Percentiles rank a stretch among this genome's conserved stretches.
These are phyloP conservation scores for Lecanosticta acicola DNA, from an alignment of 2,329 filamentous ascomycete genomes.

Conservation along the genomic window DNA sequence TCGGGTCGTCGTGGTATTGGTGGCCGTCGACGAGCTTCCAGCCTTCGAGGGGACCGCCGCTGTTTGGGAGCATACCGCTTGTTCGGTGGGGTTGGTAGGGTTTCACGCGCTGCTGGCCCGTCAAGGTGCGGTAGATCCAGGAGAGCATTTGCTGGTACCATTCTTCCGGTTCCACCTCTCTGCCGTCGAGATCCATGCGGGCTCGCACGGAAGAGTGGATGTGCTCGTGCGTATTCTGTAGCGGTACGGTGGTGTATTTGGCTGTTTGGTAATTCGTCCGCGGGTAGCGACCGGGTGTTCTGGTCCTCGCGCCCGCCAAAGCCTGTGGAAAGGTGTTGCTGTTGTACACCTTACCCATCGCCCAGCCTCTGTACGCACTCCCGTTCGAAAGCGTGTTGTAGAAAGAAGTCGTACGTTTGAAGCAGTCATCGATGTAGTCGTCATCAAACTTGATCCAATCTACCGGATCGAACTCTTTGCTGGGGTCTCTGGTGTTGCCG, in stretches of 20 bases:
- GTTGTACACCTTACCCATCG: conserved; percentile 32
- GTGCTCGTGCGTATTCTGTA: conserved; percentile 31
- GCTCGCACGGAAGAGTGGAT: conserved; percentile 34
- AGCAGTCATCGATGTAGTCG: conserved; percentile 28
- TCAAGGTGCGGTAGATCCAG: conserved; percentile 19
- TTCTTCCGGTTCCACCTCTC: conserved; percentile 26
- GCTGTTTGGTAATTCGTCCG: conserved; percentile 28
- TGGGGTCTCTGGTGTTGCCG: conserved; percentile 24
- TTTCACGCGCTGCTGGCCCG: conserved; percentile 10
- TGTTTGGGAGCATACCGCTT: conserved; percentile 10
- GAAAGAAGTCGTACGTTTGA: conserved; percentile 23
- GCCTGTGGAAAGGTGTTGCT: conserved; percentile 32
- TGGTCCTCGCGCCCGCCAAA: conserved; percentile 25
- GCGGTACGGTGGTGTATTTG: conserved; percentile 15
- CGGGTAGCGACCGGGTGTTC: conserved; percentile 30
- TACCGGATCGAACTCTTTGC: conserved; percentile 21
- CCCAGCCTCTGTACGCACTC: conserved; percentile 26
- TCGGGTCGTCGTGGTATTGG: conserved; percentile 16
- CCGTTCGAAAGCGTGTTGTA: conserved; percentile 16
- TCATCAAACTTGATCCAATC: conserved; percentile 36
- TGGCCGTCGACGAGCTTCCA: conserved; percentile 32
- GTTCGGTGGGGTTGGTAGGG: conserved; percentile 23
- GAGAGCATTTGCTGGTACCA: conserved; percentile 14
- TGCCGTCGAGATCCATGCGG: conserved; percentile 31
- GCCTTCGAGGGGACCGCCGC: conserved; percentile 25